Base-by-base conservation (phyloP, 108 stramenopile genomes). In the Conticribra weissflogii region DNA sequence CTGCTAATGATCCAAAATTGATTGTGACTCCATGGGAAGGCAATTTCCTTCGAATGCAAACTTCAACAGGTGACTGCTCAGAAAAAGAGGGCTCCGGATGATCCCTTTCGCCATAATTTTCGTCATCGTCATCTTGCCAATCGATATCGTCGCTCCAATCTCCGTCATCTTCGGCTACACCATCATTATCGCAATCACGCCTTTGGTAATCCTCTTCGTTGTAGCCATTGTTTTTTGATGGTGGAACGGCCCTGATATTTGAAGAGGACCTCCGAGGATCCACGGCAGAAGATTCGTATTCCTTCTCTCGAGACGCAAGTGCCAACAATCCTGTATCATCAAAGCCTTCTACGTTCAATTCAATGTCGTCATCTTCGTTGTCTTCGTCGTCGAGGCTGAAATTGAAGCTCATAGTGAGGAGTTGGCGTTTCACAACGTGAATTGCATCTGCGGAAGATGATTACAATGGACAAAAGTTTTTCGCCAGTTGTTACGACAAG, bases 61-160 rank as follows among this genome's bases (percentile, higher is more conserved):
- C 33, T 48, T 48, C 12, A n/a, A n/a, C n/a, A n/a, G n/a, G n/a
- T n/a, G n/a, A n/a, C n/a, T n/a, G n/a, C n/a, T n/a, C n/a, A n/a
- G n/a, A n/a, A n/a, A n/a, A n/a, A n/a, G n/a, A n/a, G n/a, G 5
- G 12, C 36, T 41, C 12, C 8, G 5, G 8, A 41, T 63, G 25
- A 19, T 21, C 46, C 4, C 64, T 68, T 21, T 69, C 44, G 0
- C 54, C 22, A 8, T 28, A 24, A 55, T 52, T 55, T 36, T 41
- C 50, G 25, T 30, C 36, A 32, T 58, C 71, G 18, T 63, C 72
- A 66, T 81, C 80, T 51, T 79, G 73, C 73, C 78, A 74, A 57
- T 79, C 73, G 14, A 72, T 47, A 47, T 81, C 53, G 27, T 81
- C 53, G 32, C 76, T 75, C 74, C 54, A 79, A 69, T 79, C 73